Conservation (phyloP, 306 rosid species). For the Pterocarpus macrocarpus region DNA sequence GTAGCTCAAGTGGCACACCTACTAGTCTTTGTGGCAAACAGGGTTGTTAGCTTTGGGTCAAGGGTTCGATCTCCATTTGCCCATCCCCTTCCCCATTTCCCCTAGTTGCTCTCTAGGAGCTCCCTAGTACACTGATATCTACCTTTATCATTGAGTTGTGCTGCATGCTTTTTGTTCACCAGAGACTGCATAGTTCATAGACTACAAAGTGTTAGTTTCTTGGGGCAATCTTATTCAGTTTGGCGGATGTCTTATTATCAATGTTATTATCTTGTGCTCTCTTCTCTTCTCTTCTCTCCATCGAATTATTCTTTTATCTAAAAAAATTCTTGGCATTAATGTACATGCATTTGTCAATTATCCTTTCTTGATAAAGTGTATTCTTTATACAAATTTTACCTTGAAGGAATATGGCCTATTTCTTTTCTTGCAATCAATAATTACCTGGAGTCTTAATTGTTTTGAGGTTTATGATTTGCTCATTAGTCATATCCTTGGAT, state of each 20-base stretch:
- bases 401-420: background rate
- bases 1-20: too few species aligned
- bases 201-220: conserved; percentile 10
- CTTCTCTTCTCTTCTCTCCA: background rate
- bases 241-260: conserved; percentile 32
- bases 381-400: conserved; percentile 5
- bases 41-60: too few species aligned
- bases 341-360: background rate
- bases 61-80: too few species aligned
- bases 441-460: background rate
- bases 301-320: conserved; percentile 1
- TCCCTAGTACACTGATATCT: background rate
- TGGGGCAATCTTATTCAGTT: conserved; percentile 7
- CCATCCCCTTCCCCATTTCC: too few species aligned
- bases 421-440: conserved; percentile 11
- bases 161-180: background rate
- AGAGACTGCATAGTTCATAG: conserved; percentile 10
- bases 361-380: conserved; percentile 2
- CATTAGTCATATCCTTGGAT: conserved; percentile 5
- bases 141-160: background rate
- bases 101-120: too few species aligned
- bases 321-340: conserved; percentile 17
- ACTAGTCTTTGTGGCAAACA: too few species aligned
- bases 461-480: background rate
- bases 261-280: background rate